Evolutionary conservation across 1,139 yeast species (phyloP).

Genomic region (Casaregolazyma lundiana): DNA sequence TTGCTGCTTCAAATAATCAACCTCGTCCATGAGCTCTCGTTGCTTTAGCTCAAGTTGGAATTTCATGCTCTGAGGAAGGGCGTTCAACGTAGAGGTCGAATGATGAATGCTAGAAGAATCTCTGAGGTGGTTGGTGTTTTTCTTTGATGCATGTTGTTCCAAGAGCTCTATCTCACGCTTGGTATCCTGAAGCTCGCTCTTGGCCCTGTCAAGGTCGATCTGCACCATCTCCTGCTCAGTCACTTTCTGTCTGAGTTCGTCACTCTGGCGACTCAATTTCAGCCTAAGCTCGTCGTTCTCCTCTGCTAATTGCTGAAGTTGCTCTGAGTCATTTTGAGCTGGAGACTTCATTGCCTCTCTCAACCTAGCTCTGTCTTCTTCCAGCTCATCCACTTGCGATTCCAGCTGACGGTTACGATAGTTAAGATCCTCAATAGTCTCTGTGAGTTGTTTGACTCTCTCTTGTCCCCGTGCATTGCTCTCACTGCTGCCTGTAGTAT

Average conservation of each 20-base stretch:
- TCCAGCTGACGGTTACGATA: constrained; percentile 8
- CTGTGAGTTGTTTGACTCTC: constrained; percentile 21
- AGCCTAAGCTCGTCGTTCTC: constrained; percentile 10
- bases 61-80: neutral
- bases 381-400: constrained; percentile 16
- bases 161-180: neutral
- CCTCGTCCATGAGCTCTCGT: constrained; percentile 4
- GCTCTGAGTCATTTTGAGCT: neutral
- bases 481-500: neutral
- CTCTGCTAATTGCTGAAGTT: constrained; percentile 4
- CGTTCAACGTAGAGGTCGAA: too few relatives aligned
- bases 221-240: neutral
- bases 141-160: neutral
- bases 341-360: constrained; percentile 11
- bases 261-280: constrained; percentile 8
- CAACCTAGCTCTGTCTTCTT: constrained; percentile 17
- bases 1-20: constrained; percentile 7
- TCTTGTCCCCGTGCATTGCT: constrained; percentile 7
- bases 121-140: neutral
- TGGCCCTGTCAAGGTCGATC: neutral
- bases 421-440: constrained; percentile 18
- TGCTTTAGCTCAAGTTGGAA: constrained; percentile 2
- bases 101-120: neutral
- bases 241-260: constrained; percentile 13
- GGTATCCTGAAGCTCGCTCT: neutral